A percentile compares a stretch with the other conserved stretches of the same genome.
These are phyloP conservation scores for Phytopythium oedochilum DNA, from an alignment of 352 stramenopile species.

Conservation along the genomic window DNA sequence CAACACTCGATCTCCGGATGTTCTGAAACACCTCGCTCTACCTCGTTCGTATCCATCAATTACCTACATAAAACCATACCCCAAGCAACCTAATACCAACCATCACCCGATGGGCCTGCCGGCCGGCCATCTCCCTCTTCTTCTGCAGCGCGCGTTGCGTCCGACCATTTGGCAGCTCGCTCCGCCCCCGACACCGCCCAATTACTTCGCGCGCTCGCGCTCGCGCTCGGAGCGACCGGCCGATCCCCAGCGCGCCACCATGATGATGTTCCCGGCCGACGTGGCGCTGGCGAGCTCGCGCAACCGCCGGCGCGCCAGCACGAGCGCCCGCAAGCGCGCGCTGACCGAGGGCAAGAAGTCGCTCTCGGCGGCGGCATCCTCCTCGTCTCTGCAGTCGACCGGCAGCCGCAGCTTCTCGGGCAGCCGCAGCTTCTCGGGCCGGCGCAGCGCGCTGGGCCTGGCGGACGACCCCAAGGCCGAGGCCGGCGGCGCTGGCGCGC, in stretches of 20 bases:
- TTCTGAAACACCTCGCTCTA: no score
- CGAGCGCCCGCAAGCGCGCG: constrained; percentile 17
- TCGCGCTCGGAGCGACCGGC: no score
- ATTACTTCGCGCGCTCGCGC: no score
- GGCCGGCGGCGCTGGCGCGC: constrained; percentile 6
- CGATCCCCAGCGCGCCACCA: background rate
- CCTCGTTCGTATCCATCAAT: no score
- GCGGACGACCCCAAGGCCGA: constrained; percentile 23
- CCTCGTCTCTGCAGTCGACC: background rate
- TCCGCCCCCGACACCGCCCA: no score
- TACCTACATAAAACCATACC: no score
- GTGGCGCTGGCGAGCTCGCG: constrained; percentile 21
- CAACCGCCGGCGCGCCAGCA: constrained; percentile 16
- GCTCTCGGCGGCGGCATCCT: background rate
- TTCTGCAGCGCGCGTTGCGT: no score
- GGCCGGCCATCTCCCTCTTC: no score
- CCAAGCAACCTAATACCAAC: no score
- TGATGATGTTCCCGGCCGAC: constrained; percentile 31
- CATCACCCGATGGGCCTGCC: no score
- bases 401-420: constrained; percentile 4
- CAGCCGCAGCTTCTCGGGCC: constrained; percentile 15
- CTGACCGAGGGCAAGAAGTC: constrained; percentile 12
- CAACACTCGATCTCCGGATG: no score
- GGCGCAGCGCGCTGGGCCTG: constrained; percentile 13
- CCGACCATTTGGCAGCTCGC: no score